Percentiles rank a stretch among this genome's conserved stretches.
These are phyloP conservation scores for Berberis vulgaris DNA, from an alignment of 164 flowering plant genomes.

Conservation along the genomic window DNA sequence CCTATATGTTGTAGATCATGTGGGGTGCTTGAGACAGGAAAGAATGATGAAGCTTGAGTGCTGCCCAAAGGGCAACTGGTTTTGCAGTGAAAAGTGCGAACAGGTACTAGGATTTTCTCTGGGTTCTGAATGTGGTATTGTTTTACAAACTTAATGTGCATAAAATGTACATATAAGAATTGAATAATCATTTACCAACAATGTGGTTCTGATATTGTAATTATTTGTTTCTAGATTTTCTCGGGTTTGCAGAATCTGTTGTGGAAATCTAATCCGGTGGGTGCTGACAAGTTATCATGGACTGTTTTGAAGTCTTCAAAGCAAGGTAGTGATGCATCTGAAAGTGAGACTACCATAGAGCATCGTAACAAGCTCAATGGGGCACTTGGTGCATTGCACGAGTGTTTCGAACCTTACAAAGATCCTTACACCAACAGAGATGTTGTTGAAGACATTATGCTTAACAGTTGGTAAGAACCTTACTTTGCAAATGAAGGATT, in stretches of 20 bases:
- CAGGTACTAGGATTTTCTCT: constrained; percentile 34
- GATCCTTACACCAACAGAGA: constrained; percentile 49
- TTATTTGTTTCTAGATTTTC: constrained; percentile 42
- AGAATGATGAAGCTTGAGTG: constrained; percentile 13
- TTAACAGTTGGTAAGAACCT: constrained; percentile 43
- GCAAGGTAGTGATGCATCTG: constrained; percentile 10
- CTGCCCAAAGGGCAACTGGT: constrained; percentile 39
- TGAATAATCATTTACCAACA: not conserved
- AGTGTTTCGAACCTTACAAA: constrained; percentile 67
- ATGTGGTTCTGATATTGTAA: not conserved
- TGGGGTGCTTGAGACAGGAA: constrained; percentile 38
- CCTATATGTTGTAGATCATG: constrained; percentile 51
- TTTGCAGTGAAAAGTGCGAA: constrained; percentile 60
- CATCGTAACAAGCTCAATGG: constrained; percentile 53
- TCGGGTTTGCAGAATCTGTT: constrained; percentile 38
- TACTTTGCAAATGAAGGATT: not conserved
- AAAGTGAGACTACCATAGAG: constrained; percentile 27
- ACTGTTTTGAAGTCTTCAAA: constrained; percentile 37
- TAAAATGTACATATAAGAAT: not conserved
- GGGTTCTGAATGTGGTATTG: not conserved
- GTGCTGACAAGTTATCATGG: constrained; percentile 51
- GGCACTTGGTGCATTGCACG: constrained; percentile 76
- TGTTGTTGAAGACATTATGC: constrained; percentile 65
- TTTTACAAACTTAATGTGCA: no score
- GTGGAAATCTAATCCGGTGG: constrained; percentile 44